Evolutionary conservation across 179 eudicot genomes (phyloP), one percentile per base, ranked within the genome.

Genomic region (Beta macrorhiza): DNA sequence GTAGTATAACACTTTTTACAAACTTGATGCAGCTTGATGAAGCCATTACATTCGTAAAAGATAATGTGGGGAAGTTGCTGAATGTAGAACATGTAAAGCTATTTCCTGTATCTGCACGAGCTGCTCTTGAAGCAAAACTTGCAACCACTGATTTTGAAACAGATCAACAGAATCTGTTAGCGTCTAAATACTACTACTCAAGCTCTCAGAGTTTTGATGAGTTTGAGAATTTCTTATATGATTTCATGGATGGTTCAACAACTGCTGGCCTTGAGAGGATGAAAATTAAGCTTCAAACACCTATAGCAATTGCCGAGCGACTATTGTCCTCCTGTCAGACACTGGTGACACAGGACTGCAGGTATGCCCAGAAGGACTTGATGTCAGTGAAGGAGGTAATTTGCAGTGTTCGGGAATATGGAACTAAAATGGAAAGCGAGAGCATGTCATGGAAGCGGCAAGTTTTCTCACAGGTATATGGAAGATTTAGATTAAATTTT

Each of bases 221-320:
- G 69, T 91, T 96, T 78, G 97, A 96, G 74, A 90, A 91, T 76
- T 96, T 86, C 81, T 85, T 96, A 80, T 89, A 84, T 80, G 91
- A 90, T 74, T 92, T 96, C 80, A 82, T 96, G 86, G 98, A 96
- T 88, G 88, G 90, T 29, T 88, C 99, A 53, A 94, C 99, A 32
- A 86, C 84, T 87, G 88, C 89, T 69, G 99, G 99, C 80, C 87
- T 89, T 72, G 97, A 94, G 86, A 91, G 98, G 88, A 89, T 92
- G 86, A 92, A 87, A 86, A 92, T 96, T 67, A 96, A 96, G 88
- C 93, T 96, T 71, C 92, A 90, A 87, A 96, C 99, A 67, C 99
- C 99, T 37, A 84, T 96, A 78, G 74, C 84, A 81, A 96, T 96
- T 82, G 93, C 97, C 2, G 98, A 94, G 78, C 97, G 89, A 63